Base-by-base conservation (phyloP, 2,329 filamentous ascomycete genomes). In the Achaetomium macrosporum region DNA sequence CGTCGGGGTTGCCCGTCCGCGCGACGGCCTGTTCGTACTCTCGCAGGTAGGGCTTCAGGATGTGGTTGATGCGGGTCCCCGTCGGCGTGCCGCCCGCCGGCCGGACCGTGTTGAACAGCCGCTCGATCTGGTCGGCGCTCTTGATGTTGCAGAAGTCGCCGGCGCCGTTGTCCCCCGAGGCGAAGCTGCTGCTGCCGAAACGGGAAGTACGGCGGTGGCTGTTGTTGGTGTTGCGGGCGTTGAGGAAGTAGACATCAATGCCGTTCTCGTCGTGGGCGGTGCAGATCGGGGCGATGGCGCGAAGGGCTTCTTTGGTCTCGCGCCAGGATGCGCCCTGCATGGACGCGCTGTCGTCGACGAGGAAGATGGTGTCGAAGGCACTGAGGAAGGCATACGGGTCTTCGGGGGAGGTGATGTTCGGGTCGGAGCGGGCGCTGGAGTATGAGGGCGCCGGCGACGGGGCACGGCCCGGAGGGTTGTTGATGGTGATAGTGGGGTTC, bases 191-290 rank as follows among this genome's bases (percentile, higher is more conserved):
- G 25, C 25, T 25, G 25, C 25, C 25, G 25, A 25, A 25, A 25
- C 25, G 25, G 25, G 25, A 25, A 25, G 25, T 25, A 7, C 25
- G 25, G 25, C 7, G 37, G n/a, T 17, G 37, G 17, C 10, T n/a
- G 11, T 12, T 36, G 19, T 43, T 15, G 31, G 37, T 7, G 31
- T 48, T 67, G 57, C 72, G 67, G 65, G 65, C 87, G 71, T 97
- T 96, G 36, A 97, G 75, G 69, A 97, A 97, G 76, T 88, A 90
- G 58, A 97, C 75, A 65, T 97, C 92, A 60, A 97, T 84, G 19
- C 92, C 92, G 68, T 96, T 88, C 0, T 75, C 71, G 66, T 97
- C 92, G 67, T 88, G 84, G 4, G 74, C 67, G 1, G 88, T 88
- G 71, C 91, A 95, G 63, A 96, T 86, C 0, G 89, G 89, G 0